Conservation (phyloP, 208 protist genomes). For the Trypanosoma melophagium region DNA sequence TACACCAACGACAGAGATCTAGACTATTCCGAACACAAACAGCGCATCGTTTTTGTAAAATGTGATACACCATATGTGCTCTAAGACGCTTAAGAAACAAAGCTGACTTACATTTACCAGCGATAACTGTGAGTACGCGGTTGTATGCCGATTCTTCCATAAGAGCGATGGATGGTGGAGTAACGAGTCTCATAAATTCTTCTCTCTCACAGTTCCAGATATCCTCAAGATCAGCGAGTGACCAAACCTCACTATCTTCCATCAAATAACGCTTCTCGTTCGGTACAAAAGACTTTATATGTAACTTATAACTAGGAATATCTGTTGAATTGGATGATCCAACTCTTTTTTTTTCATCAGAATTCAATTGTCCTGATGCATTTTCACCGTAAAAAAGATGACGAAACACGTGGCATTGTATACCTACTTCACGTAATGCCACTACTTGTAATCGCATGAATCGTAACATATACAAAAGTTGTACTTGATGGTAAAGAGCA, state of each 20-base stretch:
- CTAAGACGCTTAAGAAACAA: conserved; percentile 25
- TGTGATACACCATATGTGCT: conserved; percentile 27
- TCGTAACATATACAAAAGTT: conserved; percentile 22
- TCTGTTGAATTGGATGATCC: not conserved
- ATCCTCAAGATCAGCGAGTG: conserved; percentile 37
- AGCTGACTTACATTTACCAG: conserved; percentile 11
- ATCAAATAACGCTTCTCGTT: conserved; percentile 31
- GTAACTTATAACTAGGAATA: not conserved
- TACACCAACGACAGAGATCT: conserved; percentile 40
- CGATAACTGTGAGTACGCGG: not conserved
- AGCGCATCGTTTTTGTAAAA: conserved; percentile 19
- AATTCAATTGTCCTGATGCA: not conserved
- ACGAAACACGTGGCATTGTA: conserved; percentile 31
- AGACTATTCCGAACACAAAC: conserved; percentile 29
- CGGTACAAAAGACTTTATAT: conserved; percentile 25
- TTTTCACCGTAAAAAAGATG: conserved; percentile 32
- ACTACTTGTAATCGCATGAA: conserved; percentile 35
- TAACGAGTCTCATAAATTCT: not conserved
- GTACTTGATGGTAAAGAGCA: conserved; percentile 18
- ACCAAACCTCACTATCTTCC: conserved; percentile 42
- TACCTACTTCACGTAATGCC: conserved; percentile 32
- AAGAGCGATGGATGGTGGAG: not conserved
- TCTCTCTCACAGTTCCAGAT: conserved; percentile 20
- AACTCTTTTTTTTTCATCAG: no score
- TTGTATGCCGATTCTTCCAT: conserved; percentile 12